Base-by-base conservation (phyloP, 805 yeast genomes). In the Aciculoconidium aculeatum region DNA sequence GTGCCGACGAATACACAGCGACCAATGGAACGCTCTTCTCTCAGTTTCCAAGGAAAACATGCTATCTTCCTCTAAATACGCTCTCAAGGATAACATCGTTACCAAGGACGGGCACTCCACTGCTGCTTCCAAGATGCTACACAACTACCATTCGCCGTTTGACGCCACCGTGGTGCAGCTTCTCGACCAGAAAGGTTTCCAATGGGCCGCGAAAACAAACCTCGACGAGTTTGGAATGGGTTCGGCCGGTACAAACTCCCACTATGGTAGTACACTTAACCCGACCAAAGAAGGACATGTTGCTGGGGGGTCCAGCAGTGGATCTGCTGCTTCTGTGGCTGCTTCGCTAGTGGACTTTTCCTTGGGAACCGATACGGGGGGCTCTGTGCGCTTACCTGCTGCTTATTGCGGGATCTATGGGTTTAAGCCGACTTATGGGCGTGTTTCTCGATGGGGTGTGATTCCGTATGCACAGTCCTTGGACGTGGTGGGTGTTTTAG, bases 171-270 rank as follows among this genome's bases (percentile, higher is more conserved):
- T 79, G 3, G 75, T 75, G 0, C 41, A 53, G 2, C 58, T 75
- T 3, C 52, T 92, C n/a, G 52, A 66, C 6, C 43, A 56, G 0
- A 61, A 65, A 2, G 85, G 87, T 0, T 68, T 72, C 10, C 38
- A 47, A 0, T 47, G 77, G 5, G 61, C 78, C 1, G 98, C 96
- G 0, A 92, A 90, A 53, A 71, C 94, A 2, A 92, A 90, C 44
- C 64, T 92, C 73, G 99, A 92, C 58, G 96, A 92, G 58, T 92
- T 92, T 61, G 99, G 95, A 3, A 92, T 92, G 98, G 99, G 98
- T 7, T 77, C 84, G 8, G 68, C 77, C 1, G 79, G 75, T 9
- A 59, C 74, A 2, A 65, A 73, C 41, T 69, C 81, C 0, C 41
- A 45, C 28, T 73, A 56, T 45, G 88, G 87, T 0, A 65, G 80